Evolutionary conservation across 176 grass and related monocot species (phyloP).

Genomic region (Phoenix dactylifera): DNA sequence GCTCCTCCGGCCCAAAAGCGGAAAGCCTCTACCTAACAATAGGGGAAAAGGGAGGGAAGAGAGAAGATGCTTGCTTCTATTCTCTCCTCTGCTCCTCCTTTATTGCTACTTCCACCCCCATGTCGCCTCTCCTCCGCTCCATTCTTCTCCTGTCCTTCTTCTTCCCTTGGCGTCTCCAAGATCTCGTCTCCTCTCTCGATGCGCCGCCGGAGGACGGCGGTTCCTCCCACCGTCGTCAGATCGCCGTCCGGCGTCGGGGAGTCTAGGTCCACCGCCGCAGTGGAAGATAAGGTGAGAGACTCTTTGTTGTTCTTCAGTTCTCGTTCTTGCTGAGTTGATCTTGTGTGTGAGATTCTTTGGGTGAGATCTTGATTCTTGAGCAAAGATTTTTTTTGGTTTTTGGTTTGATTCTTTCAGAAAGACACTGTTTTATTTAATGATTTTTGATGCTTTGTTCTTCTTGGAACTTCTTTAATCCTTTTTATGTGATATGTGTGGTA

Average conservation of each 20-base stretch:
- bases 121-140: neutral
- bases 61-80: conserved; percentile 23
- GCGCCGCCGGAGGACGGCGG: conserved; percentile 28
- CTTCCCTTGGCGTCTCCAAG: conserved; percentile 1
- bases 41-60: neutral
- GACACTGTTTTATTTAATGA: too few species aligned
- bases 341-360: too few species aligned
- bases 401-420: too few species aligned
- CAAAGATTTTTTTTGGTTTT: too few species aligned
- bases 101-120: neutral
- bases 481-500: too few species aligned
- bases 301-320: conserved; percentile 11
- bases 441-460: too few species aligned
- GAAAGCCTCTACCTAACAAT: neutral
- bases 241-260: neutral
- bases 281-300: conserved; percentile 1
- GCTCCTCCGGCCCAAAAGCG: too few species aligned
- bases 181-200: conserved; percentile 3
- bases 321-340: neutral
- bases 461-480: too few species aligned
- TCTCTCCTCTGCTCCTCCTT: conserved; percentile 10
- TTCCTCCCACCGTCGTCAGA: neutral
- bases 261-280: conserved; percentile 7
- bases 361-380: too few species aligned
- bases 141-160: neutral